Conservation (phyloP, 1,284 basidiomycete species). For the Tilletia setariae region DNA sequence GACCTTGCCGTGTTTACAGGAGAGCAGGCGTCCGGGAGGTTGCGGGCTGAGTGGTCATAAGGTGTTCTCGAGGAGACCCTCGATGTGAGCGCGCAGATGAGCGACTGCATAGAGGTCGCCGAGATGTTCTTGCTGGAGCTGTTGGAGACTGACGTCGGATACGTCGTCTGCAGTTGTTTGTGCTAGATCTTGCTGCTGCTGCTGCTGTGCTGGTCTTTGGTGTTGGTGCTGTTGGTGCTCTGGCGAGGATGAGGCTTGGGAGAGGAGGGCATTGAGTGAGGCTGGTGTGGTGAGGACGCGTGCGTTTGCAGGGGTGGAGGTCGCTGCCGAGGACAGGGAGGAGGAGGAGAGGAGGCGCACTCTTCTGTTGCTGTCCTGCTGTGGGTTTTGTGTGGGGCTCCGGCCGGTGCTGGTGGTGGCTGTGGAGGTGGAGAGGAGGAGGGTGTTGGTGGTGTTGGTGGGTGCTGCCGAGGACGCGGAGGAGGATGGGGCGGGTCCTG, state of each 20-base stretch:
- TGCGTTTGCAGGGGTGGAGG: neutral
- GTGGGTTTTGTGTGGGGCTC: neutral
- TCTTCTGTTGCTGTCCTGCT: constrained; percentile 8
- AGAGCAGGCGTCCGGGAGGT: no score
- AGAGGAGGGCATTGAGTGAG: neutral
- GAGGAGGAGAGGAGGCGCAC: constrained; percentile 4
- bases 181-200: no score
- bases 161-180: no score
- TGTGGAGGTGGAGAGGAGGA: neutral
- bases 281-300: neutral
- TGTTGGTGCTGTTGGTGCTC: neutral
- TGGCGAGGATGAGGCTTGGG: neutral
- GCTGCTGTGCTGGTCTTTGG: no score
- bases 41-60: neutral
- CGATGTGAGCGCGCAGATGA: constrained; percentile 6
- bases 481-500: neutral
- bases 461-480: neutral
- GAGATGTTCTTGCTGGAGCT: neutral
- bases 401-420: neutral
- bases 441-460: neutral
- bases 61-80: constrained; percentile 9
- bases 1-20: no score
- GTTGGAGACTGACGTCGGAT: no score
- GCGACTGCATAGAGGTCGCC: constrained; percentile 1
- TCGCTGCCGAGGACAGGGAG: neutral